Evolutionary conservation across 176 grass and related monocot species (phyloP).

Genomic region (Musa schizocarpa): DNA sequence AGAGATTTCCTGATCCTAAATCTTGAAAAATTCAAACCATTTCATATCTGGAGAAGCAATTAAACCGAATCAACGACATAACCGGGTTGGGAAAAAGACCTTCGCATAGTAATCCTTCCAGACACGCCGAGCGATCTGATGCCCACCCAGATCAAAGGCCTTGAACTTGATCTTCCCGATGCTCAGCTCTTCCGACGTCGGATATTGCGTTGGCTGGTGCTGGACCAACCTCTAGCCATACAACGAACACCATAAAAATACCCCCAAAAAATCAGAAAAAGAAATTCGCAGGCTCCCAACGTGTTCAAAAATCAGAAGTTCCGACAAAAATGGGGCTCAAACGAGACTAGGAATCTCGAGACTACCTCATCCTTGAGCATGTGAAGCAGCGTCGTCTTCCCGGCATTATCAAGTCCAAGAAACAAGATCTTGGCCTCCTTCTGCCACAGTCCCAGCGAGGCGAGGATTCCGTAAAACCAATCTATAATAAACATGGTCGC

Average conservation of each 20-base stretch:
- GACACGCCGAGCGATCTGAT: slow-evolving; percentile 43
- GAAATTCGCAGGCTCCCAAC: not conserved
- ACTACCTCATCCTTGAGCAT: slow-evolving; percentile 44
- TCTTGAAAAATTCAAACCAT: not conserved
- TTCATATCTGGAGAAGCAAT: not conserved
- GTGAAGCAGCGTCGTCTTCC: slow-evolving; percentile 43
- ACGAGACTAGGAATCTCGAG: not conserved
- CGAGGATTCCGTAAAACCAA: slow-evolving; percentile 35
- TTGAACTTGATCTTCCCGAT: slow-evolving; percentile 50
- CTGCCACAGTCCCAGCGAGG: slow-evolving; percentile 37
- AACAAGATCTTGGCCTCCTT: slow-evolving; percentile 47
- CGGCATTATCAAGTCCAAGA: slow-evolving; percentile 37
- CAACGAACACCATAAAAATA: not conserved
- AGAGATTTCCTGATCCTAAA: not conserved
- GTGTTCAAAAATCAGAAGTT: not conserved
- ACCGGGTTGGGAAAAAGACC: slow-evolving; percentile 15
- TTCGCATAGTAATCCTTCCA: slow-evolving; percentile 64
- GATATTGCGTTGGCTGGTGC: slow-evolving; percentile 53
- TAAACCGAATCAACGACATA: not conserved
- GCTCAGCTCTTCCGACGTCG: slow-evolving; percentile 62
- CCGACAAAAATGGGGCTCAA: not conserved
- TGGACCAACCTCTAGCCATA: slow-evolving; percentile 29
- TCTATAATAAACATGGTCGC: slow-evolving; percentile 37
- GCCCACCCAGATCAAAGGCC: slow-evolving; percentile 59
- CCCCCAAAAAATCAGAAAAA: not conserved